Evolutionary conservation across 2,329 filamentous ascomycete genomes (phyloP).

Genomic region (Anthostomella pinea): DNA sequence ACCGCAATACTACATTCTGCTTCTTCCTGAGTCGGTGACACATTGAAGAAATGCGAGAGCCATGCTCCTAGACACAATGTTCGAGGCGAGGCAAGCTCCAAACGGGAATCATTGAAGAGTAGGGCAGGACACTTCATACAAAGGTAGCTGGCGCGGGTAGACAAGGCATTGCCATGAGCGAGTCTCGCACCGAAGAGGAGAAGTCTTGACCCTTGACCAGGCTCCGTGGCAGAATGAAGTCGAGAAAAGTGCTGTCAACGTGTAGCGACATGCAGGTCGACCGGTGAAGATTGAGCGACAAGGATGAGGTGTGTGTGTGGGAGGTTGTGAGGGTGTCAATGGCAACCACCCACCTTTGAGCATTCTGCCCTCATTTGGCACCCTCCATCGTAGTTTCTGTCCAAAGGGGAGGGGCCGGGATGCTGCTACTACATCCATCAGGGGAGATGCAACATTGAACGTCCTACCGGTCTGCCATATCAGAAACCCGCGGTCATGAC

Average conservation of each 20-base stretch:
- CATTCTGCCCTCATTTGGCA: conserved; percentile 2
- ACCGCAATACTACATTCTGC: neutral
- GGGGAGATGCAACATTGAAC: too few relatives aligned
- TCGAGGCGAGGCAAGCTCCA: conserved; percentile 4
- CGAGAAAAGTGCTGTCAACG: neutral
- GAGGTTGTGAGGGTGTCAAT: conserved; percentile 7
- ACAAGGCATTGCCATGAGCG: conserved; percentile 11
- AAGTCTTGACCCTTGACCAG: neutral
- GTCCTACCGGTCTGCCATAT: too few relatives aligned
- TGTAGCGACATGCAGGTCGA: conserved; percentile 16
- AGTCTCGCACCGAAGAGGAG: neutral
- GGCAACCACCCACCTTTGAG: too few relatives aligned
- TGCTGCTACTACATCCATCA: too few relatives aligned
- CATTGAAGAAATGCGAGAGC: too few relatives aligned
- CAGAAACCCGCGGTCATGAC: too few relatives aligned
- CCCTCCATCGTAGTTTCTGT: neutral
- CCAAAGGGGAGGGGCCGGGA: too few relatives aligned
- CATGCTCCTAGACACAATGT: too few relatives aligned
- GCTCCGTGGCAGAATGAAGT: neutral
- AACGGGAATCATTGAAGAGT: conserved; percentile 4
- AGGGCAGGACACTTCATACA: neutral
- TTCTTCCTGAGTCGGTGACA: neutral
- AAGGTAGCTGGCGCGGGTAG: conserved; percentile 9
- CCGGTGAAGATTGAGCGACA: conserved; percentile 20
- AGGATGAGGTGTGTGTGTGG: conserved; percentile 10